Conservation (phyloP, 352 stramenopile species). For the Globisporangium cystogenes region DNA sequence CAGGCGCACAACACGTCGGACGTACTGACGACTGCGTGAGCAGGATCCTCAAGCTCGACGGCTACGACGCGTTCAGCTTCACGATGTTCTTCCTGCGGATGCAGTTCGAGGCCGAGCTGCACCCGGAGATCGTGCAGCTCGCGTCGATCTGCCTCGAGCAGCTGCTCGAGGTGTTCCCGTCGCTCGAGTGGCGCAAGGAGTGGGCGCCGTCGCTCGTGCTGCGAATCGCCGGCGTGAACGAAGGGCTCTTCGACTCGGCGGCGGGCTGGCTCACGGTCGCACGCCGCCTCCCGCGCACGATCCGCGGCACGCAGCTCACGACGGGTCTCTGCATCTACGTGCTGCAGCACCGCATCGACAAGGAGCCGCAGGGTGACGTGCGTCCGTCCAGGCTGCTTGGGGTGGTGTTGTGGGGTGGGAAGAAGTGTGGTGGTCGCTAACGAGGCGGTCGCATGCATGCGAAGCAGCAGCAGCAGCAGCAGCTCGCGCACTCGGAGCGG, state of each 20-base stretch:
- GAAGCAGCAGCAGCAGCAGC: too few species aligned
- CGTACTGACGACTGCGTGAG: too few species aligned
- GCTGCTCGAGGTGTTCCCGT: slow-evolving; percentile 67
- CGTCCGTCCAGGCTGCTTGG: slow-evolving; percentile 3
- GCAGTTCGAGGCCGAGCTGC: slow-evolving; percentile 75
- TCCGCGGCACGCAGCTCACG: slow-evolving; percentile 68
- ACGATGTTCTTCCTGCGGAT: slow-evolving; percentile 86
- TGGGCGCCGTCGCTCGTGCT: slow-evolving; percentile 73
- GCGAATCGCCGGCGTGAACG: slow-evolving; percentile 64
- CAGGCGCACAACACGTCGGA: too few species aligned
- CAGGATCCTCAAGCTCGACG: slow-evolving; percentile 47
- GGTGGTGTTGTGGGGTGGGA: too few species aligned
- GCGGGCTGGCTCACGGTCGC: slow-evolving; percentile 70
- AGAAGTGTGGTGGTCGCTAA: too few species aligned
- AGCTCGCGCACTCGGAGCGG: slow-evolving; percentile 39
- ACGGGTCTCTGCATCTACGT: slow-evolving; percentile 76
- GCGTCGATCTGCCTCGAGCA: slow-evolving; percentile 77
- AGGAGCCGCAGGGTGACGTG: slow-evolving; percentile 36
- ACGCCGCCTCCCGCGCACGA: slow-evolving; percentile 62
- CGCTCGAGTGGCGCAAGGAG: slow-evolving; percentile 62
- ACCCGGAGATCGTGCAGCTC: slow-evolving; percentile 71
- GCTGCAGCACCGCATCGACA: slow-evolving; percentile 76
- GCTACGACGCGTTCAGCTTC: slow-evolving; percentile 80
- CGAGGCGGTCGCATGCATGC: too few species aligned
- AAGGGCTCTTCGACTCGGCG: slow-evolving; percentile 77